Conservation (phyloP, 2,329 filamentous ascomycete genomes). For the Blastomyces parvus region DNA sequence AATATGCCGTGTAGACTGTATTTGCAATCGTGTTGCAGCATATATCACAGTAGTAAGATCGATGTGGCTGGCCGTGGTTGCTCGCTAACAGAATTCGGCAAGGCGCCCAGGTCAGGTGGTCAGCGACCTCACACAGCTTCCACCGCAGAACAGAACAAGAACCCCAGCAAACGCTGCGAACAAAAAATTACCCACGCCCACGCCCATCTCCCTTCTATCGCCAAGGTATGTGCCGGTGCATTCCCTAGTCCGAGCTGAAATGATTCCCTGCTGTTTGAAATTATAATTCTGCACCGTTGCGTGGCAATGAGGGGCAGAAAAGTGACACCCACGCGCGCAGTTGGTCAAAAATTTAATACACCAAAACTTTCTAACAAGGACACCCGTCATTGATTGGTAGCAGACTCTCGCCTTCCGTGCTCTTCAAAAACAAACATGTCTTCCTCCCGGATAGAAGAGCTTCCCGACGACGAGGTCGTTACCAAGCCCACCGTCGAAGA, state of each 20-base stretch:
- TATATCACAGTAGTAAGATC: neutral
- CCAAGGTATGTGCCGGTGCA: constrained; percentile 21
- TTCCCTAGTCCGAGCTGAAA: neutral
- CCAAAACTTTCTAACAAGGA: neutral
- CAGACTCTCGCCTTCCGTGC: neutral
- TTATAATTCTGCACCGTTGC: neutral
- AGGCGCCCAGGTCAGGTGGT: constrained; percentile 11
- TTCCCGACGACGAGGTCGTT: constrained; percentile 75
- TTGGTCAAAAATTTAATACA: neutral
- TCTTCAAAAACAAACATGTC: constrained; percentile 32
- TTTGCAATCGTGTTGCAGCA: neutral
- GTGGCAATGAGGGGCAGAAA: neutral
- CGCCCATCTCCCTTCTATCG: neutral
- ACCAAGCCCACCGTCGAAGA: constrained; percentile 77
- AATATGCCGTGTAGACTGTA: neutral
- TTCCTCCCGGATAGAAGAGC: constrained; percentile 55
- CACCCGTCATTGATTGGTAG: neutral
- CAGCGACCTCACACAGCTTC: constrained; percentile 23
- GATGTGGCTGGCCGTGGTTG: neutral
- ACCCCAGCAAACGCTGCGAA: constrained; percentile 7
- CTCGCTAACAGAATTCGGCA: constrained; percentile 39
- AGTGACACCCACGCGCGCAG: neutral
- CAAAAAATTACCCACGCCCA: constrained; percentile 5
- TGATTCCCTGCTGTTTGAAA: neutral
- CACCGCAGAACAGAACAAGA: constrained; percentile 23